Percentiles rank a stretch among this genome's conserved stretches.
Evolutionary conservation across 2,329 filamentous ascomycete species (phyloP).

Genomic region (Davidsoniella australis): DNA sequence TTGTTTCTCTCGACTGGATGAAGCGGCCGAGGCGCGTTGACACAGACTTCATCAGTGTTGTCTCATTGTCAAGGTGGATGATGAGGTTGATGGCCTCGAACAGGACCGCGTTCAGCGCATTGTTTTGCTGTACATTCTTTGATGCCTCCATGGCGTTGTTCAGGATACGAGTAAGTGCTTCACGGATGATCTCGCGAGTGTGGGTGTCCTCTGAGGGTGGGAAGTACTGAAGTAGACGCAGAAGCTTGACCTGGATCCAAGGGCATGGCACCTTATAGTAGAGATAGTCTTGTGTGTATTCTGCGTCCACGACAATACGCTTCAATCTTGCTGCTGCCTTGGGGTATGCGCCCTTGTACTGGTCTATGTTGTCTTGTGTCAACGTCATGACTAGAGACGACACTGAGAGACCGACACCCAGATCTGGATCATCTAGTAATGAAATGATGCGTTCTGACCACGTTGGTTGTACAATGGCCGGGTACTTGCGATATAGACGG

Average conservation of each 20-base stretch:
- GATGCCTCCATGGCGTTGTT: constrained; percentile 82
- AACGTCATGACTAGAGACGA: constrained; percentile 90
- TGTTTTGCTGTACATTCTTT: constrained; percentile 98
- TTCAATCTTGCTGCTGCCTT: constrained; percentile 85
- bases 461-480: constrained; percentile 83
- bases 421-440: constrained; percentile 91
- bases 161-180: constrained; percentile 79
- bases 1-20: constrained; percentile 91
- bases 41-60: constrained; percentile 88
- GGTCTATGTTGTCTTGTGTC: constrained; percentile 83
- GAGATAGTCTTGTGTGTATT: constrained; percentile 79
- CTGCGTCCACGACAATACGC: constrained; percentile 75
- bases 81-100: constrained; percentile 98
- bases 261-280: constrained; percentile 99
- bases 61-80: constrained; percentile 91
- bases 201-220: constrained; percentile 94
- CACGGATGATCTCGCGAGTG: constrained; percentile 76
- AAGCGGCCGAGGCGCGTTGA: constrained; percentile 82
- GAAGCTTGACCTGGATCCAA: constrained; percentile 91
- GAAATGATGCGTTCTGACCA: constrained; percentile 97
- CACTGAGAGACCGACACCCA: constrained; percentile 87
- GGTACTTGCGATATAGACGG: constrained; percentile 84
- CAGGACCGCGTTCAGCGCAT: constrained; percentile 91
- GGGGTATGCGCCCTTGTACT: constrained; percentile 84
- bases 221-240: constrained; percentile 88